Base-by-base conservation (phyloP, 1,139 yeast genomes). In the Debaryomyces subglobosus region DNA sequence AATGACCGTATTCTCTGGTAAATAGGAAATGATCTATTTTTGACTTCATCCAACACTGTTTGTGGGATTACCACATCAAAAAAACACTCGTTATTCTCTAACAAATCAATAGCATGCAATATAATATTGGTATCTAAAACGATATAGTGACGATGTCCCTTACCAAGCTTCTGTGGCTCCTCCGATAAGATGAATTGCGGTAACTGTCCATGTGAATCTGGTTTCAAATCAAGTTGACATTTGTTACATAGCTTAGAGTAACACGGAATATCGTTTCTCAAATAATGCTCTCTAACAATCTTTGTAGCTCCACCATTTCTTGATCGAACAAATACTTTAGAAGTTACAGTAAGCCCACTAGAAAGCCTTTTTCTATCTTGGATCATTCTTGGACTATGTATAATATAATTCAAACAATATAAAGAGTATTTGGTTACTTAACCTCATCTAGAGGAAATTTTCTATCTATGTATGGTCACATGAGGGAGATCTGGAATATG, bases 11-110 rank as follows among this genome's bases (percentile, higher is more conserved):
- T 69, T 61, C 99, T 78, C 59, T 88, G 86, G 63, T 92, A 95
- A 25, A 92, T 85, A 2, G 99, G 97, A 60, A 85, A 82, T 40
- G 96, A 89, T 61, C 88, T 78, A 64, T 90, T 91, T 54, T 91
- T 82, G 16, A 92, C 97, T 67, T 95, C 98, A 59, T 95, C 98
- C 40, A 95, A 74, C 1, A 90, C 98, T 2, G 96, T 87, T 65
- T 95, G 99, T 2, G 98, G 97, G 13, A 95, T 72, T 48, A 95
- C 86, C 20, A 92, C 96, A 69, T 95, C 98, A 61, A 80, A 86
- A 62, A 95, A 90, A 49, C 89, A 86, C 41, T 81, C 79, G 34
- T 78, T 77, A 61, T 84, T 86, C 65, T 95, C 99, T 52, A 95
- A 72, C 53, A 94, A 71, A 66, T 94, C 99, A 53, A 95, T 92